Conservation (phyloP, 192 early-diverging fungal species). For the Martensiomyces pterosporus region DNA sequence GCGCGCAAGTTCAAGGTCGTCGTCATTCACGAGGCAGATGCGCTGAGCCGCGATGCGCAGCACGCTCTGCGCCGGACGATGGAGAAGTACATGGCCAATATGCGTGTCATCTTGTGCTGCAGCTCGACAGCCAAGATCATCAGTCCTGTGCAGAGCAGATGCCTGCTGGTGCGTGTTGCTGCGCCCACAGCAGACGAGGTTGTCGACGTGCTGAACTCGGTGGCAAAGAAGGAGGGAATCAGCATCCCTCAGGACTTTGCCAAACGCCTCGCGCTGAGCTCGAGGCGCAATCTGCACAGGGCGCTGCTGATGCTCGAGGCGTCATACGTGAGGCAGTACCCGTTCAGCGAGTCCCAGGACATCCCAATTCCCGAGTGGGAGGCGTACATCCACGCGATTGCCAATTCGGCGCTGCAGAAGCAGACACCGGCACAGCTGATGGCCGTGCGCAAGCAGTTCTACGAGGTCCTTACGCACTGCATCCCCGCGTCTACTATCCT, state of each 20-base stretch:
- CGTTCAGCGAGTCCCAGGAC: slow-evolving; percentile 49
- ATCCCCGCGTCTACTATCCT: slow-evolving; percentile 80
- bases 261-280: slow-evolving; percentile 60
- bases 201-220: slow-evolving; percentile 59
- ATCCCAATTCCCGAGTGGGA: slow-evolving; percentile 87
- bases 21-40: slow-evolving; percentile 91
- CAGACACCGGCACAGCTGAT: slow-evolving; percentile 75
- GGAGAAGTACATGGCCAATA: slow-evolving; percentile 96
- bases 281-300: slow-evolving; percentile 79
- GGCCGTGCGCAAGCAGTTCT: slow-evolving; percentile 69
- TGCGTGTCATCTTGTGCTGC: slow-evolving; percentile 90
- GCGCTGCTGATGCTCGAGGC: slow-evolving; percentile 91
- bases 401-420: slow-evolving; percentile 61
- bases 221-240: slow-evolving; percentile 80
- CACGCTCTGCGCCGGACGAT: slow-evolving; percentile 96
- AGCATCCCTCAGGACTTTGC: slow-evolving; percentile 61
- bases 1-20: slow-evolving; percentile 90
- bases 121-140: slow-evolving; percentile 90
- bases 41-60: slow-evolving; percentile 86
- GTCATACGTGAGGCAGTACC: slow-evolving; percentile 65
- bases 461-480: slow-evolving; percentile 87
- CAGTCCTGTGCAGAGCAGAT: slow-evolving; percentile 86
- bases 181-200: slow-evolving; percentile 77
- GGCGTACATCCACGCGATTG: slow-evolving; percentile 64
- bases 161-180: slow-evolving; percentile 82